These are phyloP conservation scores for Colletotrichum spaethianum DNA, from an alignment of 2,329 filamentous ascomycete species.

Conservation along the genomic window DNA sequence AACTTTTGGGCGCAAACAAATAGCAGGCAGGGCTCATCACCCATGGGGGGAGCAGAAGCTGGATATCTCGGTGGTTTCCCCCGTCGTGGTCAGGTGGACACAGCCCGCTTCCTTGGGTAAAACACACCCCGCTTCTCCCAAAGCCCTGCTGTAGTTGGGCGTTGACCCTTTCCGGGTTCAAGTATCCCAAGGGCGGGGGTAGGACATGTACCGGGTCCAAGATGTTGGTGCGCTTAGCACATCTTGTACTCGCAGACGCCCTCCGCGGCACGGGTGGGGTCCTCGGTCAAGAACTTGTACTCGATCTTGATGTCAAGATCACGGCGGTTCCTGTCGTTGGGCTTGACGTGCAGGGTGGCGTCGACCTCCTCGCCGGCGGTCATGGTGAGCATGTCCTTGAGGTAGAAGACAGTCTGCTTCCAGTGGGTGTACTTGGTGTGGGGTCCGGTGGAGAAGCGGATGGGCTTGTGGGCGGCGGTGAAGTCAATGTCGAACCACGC, in stretches of 20 bases:
- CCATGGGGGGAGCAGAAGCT: slow-evolving; percentile 1
- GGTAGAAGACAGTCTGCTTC: slow-evolving; percentile 99
- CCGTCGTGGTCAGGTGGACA: not conserved
- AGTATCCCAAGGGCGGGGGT: not conserved
- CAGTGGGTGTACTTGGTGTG: slow-evolving; percentile 99
- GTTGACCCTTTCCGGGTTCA: not conserved
- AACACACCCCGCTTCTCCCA: slow-evolving; percentile 4
- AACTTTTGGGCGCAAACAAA: slow-evolving; percentile 29
- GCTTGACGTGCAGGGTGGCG: slow-evolving; percentile 84
- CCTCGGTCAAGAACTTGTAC: slow-evolving; percentile 85
- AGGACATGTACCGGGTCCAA: not conserved
- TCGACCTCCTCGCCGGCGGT: slow-evolving; percentile 86
- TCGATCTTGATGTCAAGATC: slow-evolving; percentile 93
- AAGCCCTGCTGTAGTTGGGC: slow-evolving; percentile 6
- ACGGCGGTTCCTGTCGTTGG: slow-evolving; percentile 93
- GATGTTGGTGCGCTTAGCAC: slow-evolving; percentile 62
- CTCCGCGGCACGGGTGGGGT: slow-evolving; percentile 76
- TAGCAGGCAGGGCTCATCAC: not conserved
- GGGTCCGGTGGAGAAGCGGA: slow-evolving; percentile 95
- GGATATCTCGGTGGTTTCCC: not conserved
- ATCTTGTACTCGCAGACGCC: slow-evolving; percentile 87
- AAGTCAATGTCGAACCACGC: slow-evolving; percentile 99
- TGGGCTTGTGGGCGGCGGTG: slow-evolving; percentile 96
- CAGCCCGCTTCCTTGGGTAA: not conserved
- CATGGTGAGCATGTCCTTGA: slow-evolving; percentile 92